Conservation (phyloP, 352 stramenopile species). For the Pythium scleroteichum region DNA sequence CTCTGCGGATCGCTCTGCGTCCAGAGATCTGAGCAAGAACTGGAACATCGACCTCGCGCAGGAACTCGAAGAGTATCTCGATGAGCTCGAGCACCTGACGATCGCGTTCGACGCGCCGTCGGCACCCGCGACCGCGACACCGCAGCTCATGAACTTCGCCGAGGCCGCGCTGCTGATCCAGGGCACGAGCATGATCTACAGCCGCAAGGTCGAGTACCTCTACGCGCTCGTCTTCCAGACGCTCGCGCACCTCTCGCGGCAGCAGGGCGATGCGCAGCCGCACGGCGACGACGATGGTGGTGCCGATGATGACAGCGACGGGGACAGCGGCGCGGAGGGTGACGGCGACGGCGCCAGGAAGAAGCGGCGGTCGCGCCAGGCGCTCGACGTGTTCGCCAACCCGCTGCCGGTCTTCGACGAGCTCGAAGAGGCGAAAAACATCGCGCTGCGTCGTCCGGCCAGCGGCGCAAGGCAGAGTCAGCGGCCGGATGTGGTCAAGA, state of each 20-base stretch:
- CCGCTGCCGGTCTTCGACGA: constrained; percentile 66
- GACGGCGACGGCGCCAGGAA: constrained; percentile 4
- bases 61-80: constrained; percentile 90
- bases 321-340: constrained; percentile 19
- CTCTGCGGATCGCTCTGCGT: constrained; percentile 1
- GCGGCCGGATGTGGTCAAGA: constrained; percentile 27
- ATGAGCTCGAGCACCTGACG: constrained; percentile 76
- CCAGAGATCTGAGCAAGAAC: constrained; percentile 89
- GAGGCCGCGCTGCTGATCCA: constrained; percentile 93
- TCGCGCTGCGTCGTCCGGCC: constrained; percentile 41
- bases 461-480: constrained; percentile 1
- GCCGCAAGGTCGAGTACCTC: constrained; percentile 95
- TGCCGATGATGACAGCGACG: constrained; percentile 29
- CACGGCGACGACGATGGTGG: constrained; percentile 28
- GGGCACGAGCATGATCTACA: constrained; percentile 93
- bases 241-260: constrained; percentile 76
- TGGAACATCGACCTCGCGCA: constrained; percentile 91
- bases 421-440: constrained; percentile 61
- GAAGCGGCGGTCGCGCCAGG: constrained; percentile 9
- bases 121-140: not conserved
- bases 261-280: constrained; percentile 39
- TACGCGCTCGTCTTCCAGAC: constrained; percentile 92
- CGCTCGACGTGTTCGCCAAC: constrained; percentile 47
- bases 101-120: constrained; percentile 58
- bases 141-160: constrained; percentile 88